A percentile compares a stretch with the other conserved stretches of the same genome.
Conservation (phyloP, 768 basidiomycete genomes). For the Astraeus odoratus region DNA sequence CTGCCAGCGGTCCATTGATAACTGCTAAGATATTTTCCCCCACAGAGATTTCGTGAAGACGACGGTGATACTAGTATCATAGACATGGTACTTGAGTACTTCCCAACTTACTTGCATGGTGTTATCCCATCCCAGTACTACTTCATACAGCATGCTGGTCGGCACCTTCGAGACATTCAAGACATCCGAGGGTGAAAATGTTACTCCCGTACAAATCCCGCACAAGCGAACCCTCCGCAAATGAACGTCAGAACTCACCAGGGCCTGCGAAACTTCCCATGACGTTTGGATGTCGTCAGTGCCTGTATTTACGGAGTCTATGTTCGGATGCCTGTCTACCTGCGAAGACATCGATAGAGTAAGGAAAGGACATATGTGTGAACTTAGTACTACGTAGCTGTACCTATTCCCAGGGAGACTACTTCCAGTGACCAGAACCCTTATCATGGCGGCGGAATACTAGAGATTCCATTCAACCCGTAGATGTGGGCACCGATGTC, state of each 20-base stretch:
- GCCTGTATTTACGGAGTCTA: neutral
- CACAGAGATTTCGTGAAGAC: too few relatives aligned
- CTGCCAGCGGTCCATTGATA: too few relatives aligned
- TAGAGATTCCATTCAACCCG: too few relatives aligned
- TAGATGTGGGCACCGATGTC: too few relatives aligned
- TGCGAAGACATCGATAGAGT: neutral
- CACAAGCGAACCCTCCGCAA: neutral
- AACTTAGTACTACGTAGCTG: too few relatives aligned
- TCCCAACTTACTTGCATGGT: too few relatives aligned
- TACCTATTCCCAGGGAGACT: too few relatives aligned
- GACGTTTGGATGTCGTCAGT: neutral
- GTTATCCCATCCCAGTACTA: conserved; percentile 1
- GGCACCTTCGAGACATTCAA: neutral
- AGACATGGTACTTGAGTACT: too few relatives aligned
- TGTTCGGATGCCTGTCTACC: neutral
- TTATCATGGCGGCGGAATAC: too few relatives aligned
- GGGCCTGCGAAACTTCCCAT: neutral
- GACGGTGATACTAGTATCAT: too few relatives aligned
- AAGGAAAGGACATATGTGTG: neutral
- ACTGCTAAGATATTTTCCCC: too few relatives aligned
- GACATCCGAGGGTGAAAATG: neutral
- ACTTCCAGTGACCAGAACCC: too few relatives aligned
- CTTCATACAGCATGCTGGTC: neutral
- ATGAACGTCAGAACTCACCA: neutral
- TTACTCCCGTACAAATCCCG: neutral